Conservation (phyloP, 352 stramenopile genomes). For the Globisporangium parvum region DNA sequence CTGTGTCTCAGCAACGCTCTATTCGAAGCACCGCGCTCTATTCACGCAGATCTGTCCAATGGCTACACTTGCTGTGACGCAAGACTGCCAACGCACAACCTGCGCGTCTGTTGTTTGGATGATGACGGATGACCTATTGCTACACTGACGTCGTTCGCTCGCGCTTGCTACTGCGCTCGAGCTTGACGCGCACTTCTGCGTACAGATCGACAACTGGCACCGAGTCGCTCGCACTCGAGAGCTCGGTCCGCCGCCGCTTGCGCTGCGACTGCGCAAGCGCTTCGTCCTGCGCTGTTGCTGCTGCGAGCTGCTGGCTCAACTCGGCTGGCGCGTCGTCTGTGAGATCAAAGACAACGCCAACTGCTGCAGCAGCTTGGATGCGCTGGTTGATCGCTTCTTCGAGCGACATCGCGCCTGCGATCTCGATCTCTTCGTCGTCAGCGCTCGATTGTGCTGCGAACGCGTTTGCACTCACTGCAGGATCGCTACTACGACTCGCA, state of each 20-base stretch:
- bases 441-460: conserved; percentile 9
- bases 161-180: not conserved
- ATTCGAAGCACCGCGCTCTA: too few relatives aligned
- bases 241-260: conserved; percentile 27
- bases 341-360: conserved; percentile 62
- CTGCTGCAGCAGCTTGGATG: conserved; percentile 37
- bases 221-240: not conserved
- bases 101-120: not conserved
- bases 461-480: not conserved
- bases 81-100: too few relatives aligned
- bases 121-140: not conserved
- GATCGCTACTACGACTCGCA: too few relatives aligned
- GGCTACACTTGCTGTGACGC: too few relatives aligned
- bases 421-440: conserved; percentile 56
- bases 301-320: conserved; percentile 25
- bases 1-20: too few relatives aligned
- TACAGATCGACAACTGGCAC: not conserved
- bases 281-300: conserved; percentile 16
- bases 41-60: too few relatives aligned
- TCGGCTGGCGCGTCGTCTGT: conserved; percentile 47
- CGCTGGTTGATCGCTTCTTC: conserved; percentile 65
- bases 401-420: conserved; percentile 64
- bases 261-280: conserved; percentile 8
- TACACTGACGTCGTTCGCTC: not conserved
- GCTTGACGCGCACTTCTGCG: conserved; percentile 9